These are phyloP conservation scores for Wallacemonas rigidus DNA, from an alignment of 208 protist species.

Conservation along the genomic window DNA sequence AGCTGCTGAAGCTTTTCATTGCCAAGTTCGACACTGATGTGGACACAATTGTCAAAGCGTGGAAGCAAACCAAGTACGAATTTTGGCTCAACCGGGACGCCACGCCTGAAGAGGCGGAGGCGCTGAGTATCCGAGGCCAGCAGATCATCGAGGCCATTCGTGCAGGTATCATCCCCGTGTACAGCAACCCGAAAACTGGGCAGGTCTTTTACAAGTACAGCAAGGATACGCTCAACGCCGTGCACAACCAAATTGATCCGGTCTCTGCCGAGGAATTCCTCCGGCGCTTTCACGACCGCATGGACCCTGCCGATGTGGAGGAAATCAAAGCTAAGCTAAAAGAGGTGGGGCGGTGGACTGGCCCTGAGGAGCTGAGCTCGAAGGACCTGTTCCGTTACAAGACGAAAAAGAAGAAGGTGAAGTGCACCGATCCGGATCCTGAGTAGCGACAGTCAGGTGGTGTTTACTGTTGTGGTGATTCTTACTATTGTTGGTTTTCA, in stretches of 20 bases:
- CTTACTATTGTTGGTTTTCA: neutral
- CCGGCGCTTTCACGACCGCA: slow-evolving; percentile 79
- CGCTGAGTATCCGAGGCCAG: slow-evolving; percentile 78
- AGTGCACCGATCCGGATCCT: slow-evolving; percentile 72
- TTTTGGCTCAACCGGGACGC: slow-evolving; percentile 72
- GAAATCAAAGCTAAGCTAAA: slow-evolving; percentile 72
- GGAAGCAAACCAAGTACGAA: slow-evolving; percentile 90
- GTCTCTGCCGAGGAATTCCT: slow-evolving; percentile 79
- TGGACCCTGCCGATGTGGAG: slow-evolving; percentile 63
- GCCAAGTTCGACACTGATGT: slow-evolving; percentile 89
- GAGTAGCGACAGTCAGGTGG: slow-evolving; percentile 18
- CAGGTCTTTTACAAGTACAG: slow-evolving; percentile 83
- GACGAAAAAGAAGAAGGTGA: slow-evolving; percentile 60
- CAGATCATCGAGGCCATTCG: slow-evolving; percentile 79
- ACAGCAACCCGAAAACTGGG: slow-evolving; percentile 69
- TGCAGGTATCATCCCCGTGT: slow-evolving; percentile 73
- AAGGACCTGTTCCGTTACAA: slow-evolving; percentile 74
- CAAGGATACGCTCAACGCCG: slow-evolving; percentile 73
- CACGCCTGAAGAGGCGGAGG: slow-evolving; percentile 44
- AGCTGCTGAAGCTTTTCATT: slow-evolving; percentile 80
- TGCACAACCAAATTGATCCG: slow-evolving; percentile 84
- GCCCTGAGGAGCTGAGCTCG: slow-evolving; percentile 64
- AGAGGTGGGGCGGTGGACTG: slow-evolving; percentile 75
- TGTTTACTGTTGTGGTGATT: neutral
- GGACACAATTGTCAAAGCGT: slow-evolving; percentile 80